phyloP scores from a whole-genome alignment of 768 basidiomycete genomes.

The Xerocomus brunneocitrinus region DNA sequence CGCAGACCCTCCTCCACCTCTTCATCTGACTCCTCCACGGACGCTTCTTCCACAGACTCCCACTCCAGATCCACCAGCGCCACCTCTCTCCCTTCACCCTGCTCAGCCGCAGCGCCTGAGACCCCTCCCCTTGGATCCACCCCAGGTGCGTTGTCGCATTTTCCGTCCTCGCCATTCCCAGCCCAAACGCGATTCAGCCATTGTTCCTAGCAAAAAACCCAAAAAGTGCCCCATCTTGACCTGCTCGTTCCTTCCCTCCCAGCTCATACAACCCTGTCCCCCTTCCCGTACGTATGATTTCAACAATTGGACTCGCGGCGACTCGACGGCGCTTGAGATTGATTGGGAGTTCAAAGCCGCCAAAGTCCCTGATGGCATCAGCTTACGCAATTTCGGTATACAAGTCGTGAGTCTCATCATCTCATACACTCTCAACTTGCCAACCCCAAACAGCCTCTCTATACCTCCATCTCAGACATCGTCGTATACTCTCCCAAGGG shows the following conservation, averaged over 20 bases:
- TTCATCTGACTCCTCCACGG: slow-evolving; percentile 21
- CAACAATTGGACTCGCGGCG: slow-evolving; percentile 17
- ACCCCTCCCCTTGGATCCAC: not conserved
- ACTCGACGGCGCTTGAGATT: slow-evolving; percentile 14
- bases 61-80: slow-evolving; percentile 23
- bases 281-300: slow-evolving; percentile 18
- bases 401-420: slow-evolving; percentile 62
- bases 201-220: slow-evolving; percentile 5
- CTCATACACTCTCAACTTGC: not conserved
- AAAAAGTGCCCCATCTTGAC: slow-evolving; percentile 39
- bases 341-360: slow-evolving; percentile 67
- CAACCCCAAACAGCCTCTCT: slow-evolving; percentile 58
- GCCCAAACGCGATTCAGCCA: slow-evolving; percentile 9
- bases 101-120: slow-evolving; percentile 5
- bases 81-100: slow-evolving; percentile 28
- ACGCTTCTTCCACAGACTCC: slow-evolving; percentile 20
- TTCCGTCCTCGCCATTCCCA: not conserved
- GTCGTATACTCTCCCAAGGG: slow-evolving; percentile 82
- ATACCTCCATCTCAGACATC: slow-evolving; percentile 84
- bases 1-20: slow-evolving; percentile 31
- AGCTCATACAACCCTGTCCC: slow-evolving; percentile 35
- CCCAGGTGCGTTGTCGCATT: slow-evolving; percentile 1
- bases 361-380: slow-evolving; percentile 76
- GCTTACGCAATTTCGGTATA: slow-evolving; percentile 82
- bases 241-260: slow-evolving; percentile 47